phyloP scores from a whole-genome alignment of 2,329 filamentous ascomycete species.

The Rutstroemia sydowiana region DNA sequence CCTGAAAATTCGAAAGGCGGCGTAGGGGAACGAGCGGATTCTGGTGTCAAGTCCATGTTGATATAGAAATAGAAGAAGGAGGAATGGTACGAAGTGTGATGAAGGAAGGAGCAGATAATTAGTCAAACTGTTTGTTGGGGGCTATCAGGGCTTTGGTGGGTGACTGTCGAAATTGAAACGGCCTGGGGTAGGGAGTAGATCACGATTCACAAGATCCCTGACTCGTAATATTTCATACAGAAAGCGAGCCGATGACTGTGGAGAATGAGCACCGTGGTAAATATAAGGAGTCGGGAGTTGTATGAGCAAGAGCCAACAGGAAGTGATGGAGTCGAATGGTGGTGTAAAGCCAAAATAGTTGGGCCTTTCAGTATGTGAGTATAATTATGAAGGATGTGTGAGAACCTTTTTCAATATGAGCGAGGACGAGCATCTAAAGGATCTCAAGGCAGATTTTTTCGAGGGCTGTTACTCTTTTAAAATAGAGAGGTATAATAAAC shows the following conservation, averaged over 20 bases:
- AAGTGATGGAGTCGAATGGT: neutral
- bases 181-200: neutral
- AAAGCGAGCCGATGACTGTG: constrained; percentile 1
- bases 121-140: constrained; percentile 11
- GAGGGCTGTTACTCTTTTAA: constrained; percentile 4
- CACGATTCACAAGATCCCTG: constrained; percentile 1
- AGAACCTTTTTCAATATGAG: neutral
- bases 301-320: neutral
- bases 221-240: constrained; percentile 8
- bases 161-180: neutral
- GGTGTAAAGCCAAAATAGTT: constrained; percentile 5
- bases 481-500: constrained; percentile 10
- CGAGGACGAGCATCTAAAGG: constrained; percentile 7
- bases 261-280: neutral
- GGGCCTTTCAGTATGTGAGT: neutral
- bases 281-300: constrained; percentile 1
- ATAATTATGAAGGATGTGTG: constrained; percentile 6
- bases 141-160: constrained; percentile 2
- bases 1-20: constrained; percentile 26
- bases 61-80: constrained; percentile 14
- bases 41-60: constrained; percentile 30
- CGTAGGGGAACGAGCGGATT: constrained; percentile 26
- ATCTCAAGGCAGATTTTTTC: constrained; percentile 8
- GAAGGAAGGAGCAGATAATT: constrained; percentile 5
- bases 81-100: constrained; percentile 7